Evolutionary conservation across 2,329 filamentous ascomycete species (phyloP), one percentile per base, ranked within the genome.

Genomic region (Chrysoporthe austroafricana): DNA sequence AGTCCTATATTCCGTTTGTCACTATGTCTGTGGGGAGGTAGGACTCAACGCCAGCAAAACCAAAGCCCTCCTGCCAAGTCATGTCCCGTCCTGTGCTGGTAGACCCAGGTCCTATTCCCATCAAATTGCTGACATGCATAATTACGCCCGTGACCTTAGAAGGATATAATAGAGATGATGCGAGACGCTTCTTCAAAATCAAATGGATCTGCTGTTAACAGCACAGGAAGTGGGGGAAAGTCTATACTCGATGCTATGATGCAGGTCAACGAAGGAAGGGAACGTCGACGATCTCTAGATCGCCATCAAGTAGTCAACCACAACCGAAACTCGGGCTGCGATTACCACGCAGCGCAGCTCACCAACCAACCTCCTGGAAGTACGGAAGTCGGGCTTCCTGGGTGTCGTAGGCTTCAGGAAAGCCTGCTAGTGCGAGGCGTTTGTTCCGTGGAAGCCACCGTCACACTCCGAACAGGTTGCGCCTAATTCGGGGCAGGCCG

Each of bases 151-250:
- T 54, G 50, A 54, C 50, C 26, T 7, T 54, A 34, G 14, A 14
- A 54, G 50, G 11, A 54, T 54, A 54, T 54, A 14, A 54, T 54
- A 14, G 32, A 54, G 50, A 54, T 52, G 26, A 32, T 52, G 48
- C 26, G 50, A 54, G 16, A 54, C 13, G 50, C 50, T 34, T 26
- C 26, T 54, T 21, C 48, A 21, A 34, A 34, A 54, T 54, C 26
- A 54, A 54, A 54, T 32, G n/a, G 9, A 13, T 32, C 11, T 54
- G 50, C 50, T 39, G 36, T 39, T 9, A 39, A 39, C 36, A 39
- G 36, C 26, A 16, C 50, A 34, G 50, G 11, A 26, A 26, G 6
- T 52, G 0, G 26, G 50, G 21, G 14, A 16, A 34, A 54, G 11
- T 32, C 26, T 34, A 54, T 54, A 26, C 50, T 32, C 32, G 26